These are phyloP conservation scores for Trichoderma brevicompactum DNA, from an alignment of 2,329 filamentous ascomycete species.

Conservation along the genomic window DNA sequence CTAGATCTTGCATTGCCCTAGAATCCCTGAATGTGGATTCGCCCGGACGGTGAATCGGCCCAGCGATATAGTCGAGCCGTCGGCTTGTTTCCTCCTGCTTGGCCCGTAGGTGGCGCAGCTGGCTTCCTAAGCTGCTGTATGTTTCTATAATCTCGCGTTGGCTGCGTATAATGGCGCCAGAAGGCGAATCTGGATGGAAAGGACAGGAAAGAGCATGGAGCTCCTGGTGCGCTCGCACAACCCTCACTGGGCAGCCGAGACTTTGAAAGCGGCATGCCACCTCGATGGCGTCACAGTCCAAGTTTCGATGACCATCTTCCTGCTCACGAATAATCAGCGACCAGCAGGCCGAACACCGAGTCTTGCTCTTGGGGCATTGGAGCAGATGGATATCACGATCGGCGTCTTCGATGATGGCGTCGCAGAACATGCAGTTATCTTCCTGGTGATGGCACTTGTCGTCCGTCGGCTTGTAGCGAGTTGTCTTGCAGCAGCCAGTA, in stretches of 20 bases:
- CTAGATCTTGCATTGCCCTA: conserved; percentile 49
- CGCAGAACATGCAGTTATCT: conserved; percentile 58
- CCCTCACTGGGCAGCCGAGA: conserved; percentile 43
- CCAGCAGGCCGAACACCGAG: conserved; percentile 55
- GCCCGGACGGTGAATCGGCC: conserved; percentile 42
- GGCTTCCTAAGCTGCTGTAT: conserved; percentile 42
- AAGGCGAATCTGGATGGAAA: conserved; percentile 56
- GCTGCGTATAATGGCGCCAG: conserved; percentile 54
- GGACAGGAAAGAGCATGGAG: conserved; percentile 55
- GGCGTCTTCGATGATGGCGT: conserved; percentile 52
- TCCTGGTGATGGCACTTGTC: conserved; percentile 60
- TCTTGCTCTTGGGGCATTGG: conserved; percentile 52
- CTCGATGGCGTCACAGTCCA: conserved; percentile 55
- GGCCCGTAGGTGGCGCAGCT: conserved; percentile 43
- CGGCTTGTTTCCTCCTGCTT: conserved; percentile 43
- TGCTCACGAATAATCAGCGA: conserved; percentile 50
- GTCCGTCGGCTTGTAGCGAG: conserved; percentile 56
- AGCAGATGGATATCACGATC: conserved; percentile 45
- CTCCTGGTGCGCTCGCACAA: conserved; percentile 45
- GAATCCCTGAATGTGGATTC: conserved; percentile 49
- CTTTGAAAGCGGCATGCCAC: conserved; percentile 54
- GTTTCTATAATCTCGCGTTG: conserved; percentile 55
- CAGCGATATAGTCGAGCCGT: conserved; percentile 47
- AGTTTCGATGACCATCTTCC: conserved; percentile 52
- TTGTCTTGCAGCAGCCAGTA: conserved; percentile 54